A percentile compares a stretch with the other conserved stretches of the same genome.
Evolutionary conservation across 495 filamentous ascomycete species (phyloP).

Genomic region (Viridothelium virens): DNA sequence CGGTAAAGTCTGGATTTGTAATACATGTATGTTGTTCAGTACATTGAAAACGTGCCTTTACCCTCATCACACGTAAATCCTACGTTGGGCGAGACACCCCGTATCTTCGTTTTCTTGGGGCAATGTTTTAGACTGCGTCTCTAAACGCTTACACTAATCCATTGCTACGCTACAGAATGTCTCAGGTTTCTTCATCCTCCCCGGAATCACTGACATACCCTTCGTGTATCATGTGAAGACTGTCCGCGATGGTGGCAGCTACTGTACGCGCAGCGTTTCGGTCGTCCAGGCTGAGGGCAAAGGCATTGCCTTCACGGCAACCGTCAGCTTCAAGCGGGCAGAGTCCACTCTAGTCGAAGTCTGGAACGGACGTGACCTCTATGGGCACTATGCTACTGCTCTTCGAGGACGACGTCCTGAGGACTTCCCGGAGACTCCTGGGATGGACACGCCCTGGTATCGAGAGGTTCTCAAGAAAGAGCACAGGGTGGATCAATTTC

Average conservation of each 20-base stretch:
- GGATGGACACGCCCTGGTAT: slow-evolving; percentile 45
- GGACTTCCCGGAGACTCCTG: slow-evolving; percentile 37
- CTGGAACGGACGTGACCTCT: slow-evolving; percentile 35
- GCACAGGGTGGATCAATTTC: slow-evolving; percentile 39
- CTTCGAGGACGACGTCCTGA: slow-evolving; percentile 38
- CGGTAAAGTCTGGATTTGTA: slow-evolving; percentile 45
- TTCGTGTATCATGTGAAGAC: slow-evolving; percentile 53
- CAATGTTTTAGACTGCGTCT: slow-evolving; percentile 1
- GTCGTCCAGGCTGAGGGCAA: slow-evolving; percentile 44
- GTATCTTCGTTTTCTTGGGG: background rate
- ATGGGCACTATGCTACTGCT: slow-evolving; percentile 36
- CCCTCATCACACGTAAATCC: too few species aligned
- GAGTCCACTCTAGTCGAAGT: slow-evolving; percentile 38
- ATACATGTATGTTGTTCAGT: slow-evolving; percentile 48
- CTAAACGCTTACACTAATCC: slow-evolving; percentile 5
- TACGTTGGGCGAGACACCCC: too few species aligned
- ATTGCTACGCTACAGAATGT: slow-evolving; percentile 47
- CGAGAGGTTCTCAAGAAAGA: slow-evolving; percentile 14
- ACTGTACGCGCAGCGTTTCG: slow-evolving; percentile 53
- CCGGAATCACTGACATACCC: slow-evolving; percentile 45
- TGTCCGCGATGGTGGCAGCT: slow-evolving; percentile 49
- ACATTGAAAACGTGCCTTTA: too few species aligned
- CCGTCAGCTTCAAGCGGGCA: slow-evolving; percentile 55
- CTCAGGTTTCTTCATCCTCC: slow-evolving; percentile 58
- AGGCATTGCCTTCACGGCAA: slow-evolving; percentile 51